Conservation (phyloP, 2,329 filamentous ascomycete genomes). For the Epichloe elymi region DNA sequence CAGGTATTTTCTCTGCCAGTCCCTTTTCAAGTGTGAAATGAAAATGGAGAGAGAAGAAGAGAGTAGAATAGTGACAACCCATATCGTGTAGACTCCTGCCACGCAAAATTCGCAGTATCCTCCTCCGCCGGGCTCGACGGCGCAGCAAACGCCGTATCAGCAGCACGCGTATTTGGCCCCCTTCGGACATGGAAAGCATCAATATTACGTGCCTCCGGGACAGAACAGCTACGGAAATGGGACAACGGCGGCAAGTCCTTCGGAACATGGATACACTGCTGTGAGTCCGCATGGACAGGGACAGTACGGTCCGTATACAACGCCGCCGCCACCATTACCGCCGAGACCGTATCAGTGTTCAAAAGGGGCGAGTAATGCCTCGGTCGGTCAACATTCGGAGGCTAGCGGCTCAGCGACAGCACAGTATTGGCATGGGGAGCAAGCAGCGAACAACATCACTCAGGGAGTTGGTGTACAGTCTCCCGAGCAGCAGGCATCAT, state of each 20-base stretch:
- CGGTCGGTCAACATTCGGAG: neutral
- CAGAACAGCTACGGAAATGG: neutral
- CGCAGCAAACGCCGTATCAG: neutral
- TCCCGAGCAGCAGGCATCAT: neutral
- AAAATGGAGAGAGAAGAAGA: neutral
- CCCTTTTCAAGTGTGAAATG: neutral
- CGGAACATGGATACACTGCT: neutral
- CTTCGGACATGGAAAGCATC: neutral
- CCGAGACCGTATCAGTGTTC: neutral
- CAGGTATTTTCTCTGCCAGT: neutral
- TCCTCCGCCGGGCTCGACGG: neutral
- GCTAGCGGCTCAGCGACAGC: neutral
- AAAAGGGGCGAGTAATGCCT: neutral
- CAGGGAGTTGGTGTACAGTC: neutral
- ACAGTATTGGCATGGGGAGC: neutral
- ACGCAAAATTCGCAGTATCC: neutral
- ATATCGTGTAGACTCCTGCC: neutral
- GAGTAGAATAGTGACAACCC: neutral
- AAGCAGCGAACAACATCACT: neutral
- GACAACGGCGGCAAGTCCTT: neutral
- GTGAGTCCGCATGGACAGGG: neutral
- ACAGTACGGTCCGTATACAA: neutral
- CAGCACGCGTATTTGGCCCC: neutral
- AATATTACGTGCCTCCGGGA: neutral
- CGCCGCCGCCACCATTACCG: neutral